Percentiles rank a stretch among this genome's conserved stretches.
These are phyloP conservation scores for Plasmodium berghei DNA, from an alignment of 169 alveolate genomes.

Conservation along the genomic window DNA sequence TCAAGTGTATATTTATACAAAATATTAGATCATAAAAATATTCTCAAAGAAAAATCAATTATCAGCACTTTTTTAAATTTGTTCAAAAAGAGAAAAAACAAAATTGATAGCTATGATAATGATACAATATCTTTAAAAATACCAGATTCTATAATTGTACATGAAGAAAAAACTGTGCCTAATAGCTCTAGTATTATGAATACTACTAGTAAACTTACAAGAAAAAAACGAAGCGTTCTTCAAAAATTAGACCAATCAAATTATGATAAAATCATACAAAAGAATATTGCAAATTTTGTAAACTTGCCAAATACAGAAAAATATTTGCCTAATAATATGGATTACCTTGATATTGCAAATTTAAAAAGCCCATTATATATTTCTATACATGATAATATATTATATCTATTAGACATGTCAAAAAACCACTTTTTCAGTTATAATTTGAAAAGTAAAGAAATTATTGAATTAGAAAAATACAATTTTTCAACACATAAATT, in stretches of 20 bases:
- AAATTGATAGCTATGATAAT: not conserved
- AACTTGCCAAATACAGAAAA: constrained; percentile 17
- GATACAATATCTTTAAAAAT: not conserved
- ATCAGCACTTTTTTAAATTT: constrained; percentile 25
- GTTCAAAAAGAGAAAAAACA: constrained; percentile 23
- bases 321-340: constrained; percentile 26
- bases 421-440: constrained; percentile 52
- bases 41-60: constrained; percentile 9
- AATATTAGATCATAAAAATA: constrained; percentile 1
- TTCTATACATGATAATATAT: constrained; percentile 20
- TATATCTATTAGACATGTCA: constrained; percentile 46
- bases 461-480: constrained; percentile 44
- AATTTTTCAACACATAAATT: constrained; percentile 16
- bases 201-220: too few species aligned
- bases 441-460: constrained; percentile 28
- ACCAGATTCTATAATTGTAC: too few species aligned
- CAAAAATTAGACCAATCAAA: constrained; percentile 8
- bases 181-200: too few species aligned
- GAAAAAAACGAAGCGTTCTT: constrained; percentile 41
- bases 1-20: constrained; percentile 5
- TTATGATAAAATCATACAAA: constrained; percentile 19
- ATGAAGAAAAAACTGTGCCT: too few species aligned
- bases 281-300: constrained; percentile 11
- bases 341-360: constrained; percentile 23
- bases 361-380: constrained; percentile 44